These are phyloP conservation scores for Zychaea mexicana DNA, from an alignment of 371 early-diverging fungal genomes.

Conservation along the genomic window DNA sequence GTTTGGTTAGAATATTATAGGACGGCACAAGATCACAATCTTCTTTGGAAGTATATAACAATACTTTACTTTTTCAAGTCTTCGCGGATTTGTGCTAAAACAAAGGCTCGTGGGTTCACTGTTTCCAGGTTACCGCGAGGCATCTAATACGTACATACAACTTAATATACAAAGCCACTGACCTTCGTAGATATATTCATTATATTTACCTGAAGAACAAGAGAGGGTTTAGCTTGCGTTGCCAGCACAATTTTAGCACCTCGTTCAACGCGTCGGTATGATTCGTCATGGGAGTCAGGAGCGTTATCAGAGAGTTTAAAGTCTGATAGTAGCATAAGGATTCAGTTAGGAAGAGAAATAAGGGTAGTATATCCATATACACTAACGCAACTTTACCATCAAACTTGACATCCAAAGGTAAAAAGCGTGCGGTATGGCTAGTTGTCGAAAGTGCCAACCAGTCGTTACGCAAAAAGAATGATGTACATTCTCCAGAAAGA, in stretches of 20 bases:
- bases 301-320: slow-evolving; percentile 55
- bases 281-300: slow-evolving; percentile 70
- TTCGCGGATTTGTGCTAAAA: slow-evolving; percentile 79
- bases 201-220: slow-evolving; percentile 76
- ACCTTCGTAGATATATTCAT: background rate
- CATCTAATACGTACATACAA: slow-evolving; percentile 64
- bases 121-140: slow-evolving; percentile 97
- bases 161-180: background rate
- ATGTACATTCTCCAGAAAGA: slow-evolving; percentile 80
- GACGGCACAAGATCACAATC: background rate
- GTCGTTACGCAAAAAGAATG: slow-evolving; percentile 82
- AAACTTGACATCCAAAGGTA: slow-evolving; percentile 49
- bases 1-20: background rate
- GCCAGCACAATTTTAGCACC: slow-evolving; percentile 86
- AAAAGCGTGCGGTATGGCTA: slow-evolving; percentile 79
- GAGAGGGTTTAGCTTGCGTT: slow-evolving; percentile 65
- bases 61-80: slow-evolving; percentile 55
- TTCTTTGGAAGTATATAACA: too few species aligned
- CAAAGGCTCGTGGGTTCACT: slow-evolving; percentile 91
- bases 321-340: slow-evolving; percentile 17
- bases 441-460: slow-evolving; percentile 87
- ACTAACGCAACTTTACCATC: slow-evolving; percentile 19
- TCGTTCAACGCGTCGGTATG: slow-evolving; percentile 85
- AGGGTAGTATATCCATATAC: too few species aligned
- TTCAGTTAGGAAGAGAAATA: too few species aligned